These are phyloP conservation scores for Linnemannia zychae DNA, from an alignment of 192 early-diverging fungal genomes.

Conservation along the genomic window DNA sequence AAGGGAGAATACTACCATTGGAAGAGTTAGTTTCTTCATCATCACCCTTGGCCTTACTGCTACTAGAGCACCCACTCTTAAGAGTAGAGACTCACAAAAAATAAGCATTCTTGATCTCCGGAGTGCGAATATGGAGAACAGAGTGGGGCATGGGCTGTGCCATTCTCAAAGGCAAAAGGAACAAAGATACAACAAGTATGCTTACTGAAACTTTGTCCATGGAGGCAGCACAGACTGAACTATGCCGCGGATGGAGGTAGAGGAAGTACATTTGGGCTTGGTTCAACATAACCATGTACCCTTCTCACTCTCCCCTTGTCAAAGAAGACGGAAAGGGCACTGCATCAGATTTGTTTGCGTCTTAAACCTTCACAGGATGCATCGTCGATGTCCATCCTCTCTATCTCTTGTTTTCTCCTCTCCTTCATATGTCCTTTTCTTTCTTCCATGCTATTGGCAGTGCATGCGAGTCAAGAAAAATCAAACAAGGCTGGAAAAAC, in stretches of 20 bases:
- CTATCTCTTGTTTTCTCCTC: background rate
- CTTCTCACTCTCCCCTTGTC: background rate
- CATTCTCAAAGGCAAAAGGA: background rate
- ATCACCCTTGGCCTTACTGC: too few relatives aligned
- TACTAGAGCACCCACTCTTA: too few relatives aligned
- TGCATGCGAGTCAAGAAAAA: background rate
- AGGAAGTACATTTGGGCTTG: background rate
- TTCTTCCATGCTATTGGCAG: background rate
- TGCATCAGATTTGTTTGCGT: background rate
- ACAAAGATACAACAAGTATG: background rate
- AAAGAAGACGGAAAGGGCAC: background rate
- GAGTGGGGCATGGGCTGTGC: constrained; percentile 5
- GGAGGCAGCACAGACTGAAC: background rate
- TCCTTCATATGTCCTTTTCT: too few relatives aligned
- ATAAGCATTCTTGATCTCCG: background rate
- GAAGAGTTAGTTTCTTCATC: too few relatives aligned
- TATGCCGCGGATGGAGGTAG: background rate
- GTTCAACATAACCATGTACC: background rate
- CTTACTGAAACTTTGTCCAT: background rate
- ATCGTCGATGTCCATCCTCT: background rate
- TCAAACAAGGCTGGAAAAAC: background rate
- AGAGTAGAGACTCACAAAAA: too few relatives aligned
- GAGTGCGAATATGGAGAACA: background rate
- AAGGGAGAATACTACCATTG: background rate
- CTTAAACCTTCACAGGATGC: background rate